Percentiles rank a stretch among this genome's conserved stretches.
Conservation (phyloP, 2,329 filamentous ascomycete species). For the Trichoderma citrinoviride region DNA sequence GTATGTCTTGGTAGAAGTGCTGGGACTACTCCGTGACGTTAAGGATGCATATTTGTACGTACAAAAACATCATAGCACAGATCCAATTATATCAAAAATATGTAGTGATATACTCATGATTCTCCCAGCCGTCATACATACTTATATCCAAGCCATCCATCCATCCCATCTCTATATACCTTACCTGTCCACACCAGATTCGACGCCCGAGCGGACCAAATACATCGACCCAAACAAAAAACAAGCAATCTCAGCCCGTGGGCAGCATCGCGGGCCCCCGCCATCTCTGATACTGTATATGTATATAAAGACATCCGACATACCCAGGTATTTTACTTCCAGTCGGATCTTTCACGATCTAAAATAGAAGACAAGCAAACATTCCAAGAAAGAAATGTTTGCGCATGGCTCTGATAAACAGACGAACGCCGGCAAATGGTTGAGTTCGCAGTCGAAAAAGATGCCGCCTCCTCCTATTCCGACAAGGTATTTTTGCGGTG, state of each 20-base stretch:
- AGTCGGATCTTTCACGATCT: not conserved
- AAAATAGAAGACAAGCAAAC: not conserved
- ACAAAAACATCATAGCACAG: not conserved
- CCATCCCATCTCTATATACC: not conserved
- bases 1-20: not conserved
- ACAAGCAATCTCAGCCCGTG: no score
- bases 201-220: no score
- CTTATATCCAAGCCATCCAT: conserved; percentile 11
- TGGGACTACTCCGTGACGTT: no score
- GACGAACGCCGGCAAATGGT: conserved; percentile 3
- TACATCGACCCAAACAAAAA: no score
- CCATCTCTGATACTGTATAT: not conserved
- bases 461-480: not conserved
- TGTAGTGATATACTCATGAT: not conserved
- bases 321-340: not conserved
- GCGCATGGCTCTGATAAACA: conserved; percentile 12
- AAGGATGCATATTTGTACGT: no score
- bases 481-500: not conserved
- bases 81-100: not conserved
- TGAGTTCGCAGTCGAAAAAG: conserved; percentile 14
- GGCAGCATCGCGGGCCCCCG: no score
- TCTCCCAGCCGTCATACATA: conserved; percentile 3
- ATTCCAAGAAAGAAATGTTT: not conserved
- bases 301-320: not conserved
- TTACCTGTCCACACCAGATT: not conserved